Base-by-base conservation (phyloP, 1,139 yeast species). In the Debaryomyces psychrophilus region DNA sequence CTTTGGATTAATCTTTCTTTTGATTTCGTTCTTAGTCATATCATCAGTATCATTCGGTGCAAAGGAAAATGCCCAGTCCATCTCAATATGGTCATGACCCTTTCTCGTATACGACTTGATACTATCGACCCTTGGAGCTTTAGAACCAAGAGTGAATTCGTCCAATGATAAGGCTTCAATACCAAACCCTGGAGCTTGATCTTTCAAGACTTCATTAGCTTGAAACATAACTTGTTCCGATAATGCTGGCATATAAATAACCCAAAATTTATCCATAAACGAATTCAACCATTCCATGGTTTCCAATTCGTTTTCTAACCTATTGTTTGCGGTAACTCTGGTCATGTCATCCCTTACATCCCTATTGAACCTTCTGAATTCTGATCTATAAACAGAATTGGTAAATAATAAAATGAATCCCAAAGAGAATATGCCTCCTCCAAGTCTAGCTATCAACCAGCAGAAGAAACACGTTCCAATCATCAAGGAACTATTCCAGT, bases 61-160 rank as follows among this genome's bases (percentile, higher is more conserved):
- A 60, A 87, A 87, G 8, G 86, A 82, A 57, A 87, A 84, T 8
- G 83, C 83, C 90, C 93, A 86, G 61, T 85, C 92, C 92, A 86
- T 85, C 65, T 85, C 92, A 53, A 84, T 82, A 42, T 77, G 71
- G 58, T 84, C 84, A 44, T 75, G 76, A 33, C 87, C 89, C 52
- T 79, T 76, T 56, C 81, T 82, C 23, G 90, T 82, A 61, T 82
- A 85, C 3, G 93, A 83, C 58, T 82, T 83, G 58, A 87, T 82
- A 44, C 86, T 77, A 53, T 83, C 82, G 46, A 87, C 80, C 45
- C 85, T 73, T 43, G 95, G 95, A 17, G 95, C 85, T 57, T 87
- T 87, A 1, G 90, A 75, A 50, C 95, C 95, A 51, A 87, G 68
- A 2, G 90, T 87, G 60, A 87, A 87, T 61, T 86, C 87, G 51